Conservation (phyloP, 164 flowering plant species). For the Akebia trifoliata region DNA sequence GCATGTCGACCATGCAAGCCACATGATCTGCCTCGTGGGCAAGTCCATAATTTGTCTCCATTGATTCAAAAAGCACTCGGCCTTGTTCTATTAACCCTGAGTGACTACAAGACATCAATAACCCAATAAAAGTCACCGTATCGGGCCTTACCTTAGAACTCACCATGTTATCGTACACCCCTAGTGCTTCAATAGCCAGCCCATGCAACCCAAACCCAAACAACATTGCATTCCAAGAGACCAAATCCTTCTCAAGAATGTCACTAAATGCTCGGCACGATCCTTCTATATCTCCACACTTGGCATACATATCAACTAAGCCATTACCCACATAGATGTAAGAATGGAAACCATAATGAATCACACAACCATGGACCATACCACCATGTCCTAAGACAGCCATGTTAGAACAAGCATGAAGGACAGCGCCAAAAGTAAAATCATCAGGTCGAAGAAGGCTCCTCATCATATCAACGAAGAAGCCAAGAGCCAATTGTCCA, state of each 20-base stretch:
- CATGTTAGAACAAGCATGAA: slow-evolving; percentile 65
- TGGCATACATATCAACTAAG: slow-evolving; percentile 67
- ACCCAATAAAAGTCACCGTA: slow-evolving; percentile 50
- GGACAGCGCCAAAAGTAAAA: slow-evolving; percentile 52
- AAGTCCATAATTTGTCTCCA: slow-evolving; percentile 30
- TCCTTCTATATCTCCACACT: slow-evolving; percentile 55
- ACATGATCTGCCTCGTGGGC: slow-evolving; percentile 41
- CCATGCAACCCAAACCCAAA: slow-evolving; percentile 61
- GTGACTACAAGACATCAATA: slow-evolving; percentile 58
- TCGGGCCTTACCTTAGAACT: slow-evolving; percentile 36
- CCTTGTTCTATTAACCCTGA: slow-evolving; percentile 46
- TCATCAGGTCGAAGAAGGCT: slow-evolving; percentile 43
- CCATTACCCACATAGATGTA: slow-evolving; percentile 57
- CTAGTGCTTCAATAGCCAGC: slow-evolving; percentile 32
- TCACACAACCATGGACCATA: slow-evolving; percentile 47
- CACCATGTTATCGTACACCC: slow-evolving; percentile 37
- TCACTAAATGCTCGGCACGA: slow-evolving; percentile 38
- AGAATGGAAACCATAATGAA: slow-evolving; percentile 41
- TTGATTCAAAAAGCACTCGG: slow-evolving; percentile 27
- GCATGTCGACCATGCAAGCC: slow-evolving; percentile 58
- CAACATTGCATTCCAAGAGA: slow-evolving; percentile 74
- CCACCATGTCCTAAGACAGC: slow-evolving; percentile 43
- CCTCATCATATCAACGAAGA: slow-evolving; percentile 44
- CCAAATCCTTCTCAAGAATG: slow-evolving; percentile 28
- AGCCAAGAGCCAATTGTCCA: slow-evolving; percentile 38